A percentile compares a stretch with the other conserved stretches of the same genome.
These are phyloP conservation scores for Macroventuria anomochaeta DNA, from an alignment of 2,329 filamentous ascomycete species.

Conservation along the genomic window DNA sequence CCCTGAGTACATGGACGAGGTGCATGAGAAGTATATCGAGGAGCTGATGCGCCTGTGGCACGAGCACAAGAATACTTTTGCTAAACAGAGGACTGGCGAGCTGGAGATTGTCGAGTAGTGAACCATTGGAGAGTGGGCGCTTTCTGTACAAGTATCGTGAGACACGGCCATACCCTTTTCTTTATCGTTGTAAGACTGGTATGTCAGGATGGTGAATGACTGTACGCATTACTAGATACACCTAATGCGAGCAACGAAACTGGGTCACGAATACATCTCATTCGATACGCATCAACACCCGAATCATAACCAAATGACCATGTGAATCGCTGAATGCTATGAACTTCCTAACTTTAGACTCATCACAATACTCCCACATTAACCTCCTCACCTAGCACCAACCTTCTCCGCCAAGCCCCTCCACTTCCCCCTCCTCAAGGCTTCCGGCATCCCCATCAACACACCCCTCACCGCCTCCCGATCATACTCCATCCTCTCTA, in stretches of 20 bases:
- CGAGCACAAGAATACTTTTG: conserved; percentile 78
- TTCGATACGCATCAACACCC: too few relatives aligned
- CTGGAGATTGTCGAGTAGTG: conserved; percentile 68
- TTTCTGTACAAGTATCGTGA: neutral
- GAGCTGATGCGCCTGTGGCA: conserved; percentile 79
- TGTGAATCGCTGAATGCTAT: too few relatives aligned
- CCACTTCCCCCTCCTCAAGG: conserved; percentile 36
- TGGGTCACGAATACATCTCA: neutral
- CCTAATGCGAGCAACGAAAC: neutral
- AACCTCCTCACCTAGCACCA: conserved; percentile 12
- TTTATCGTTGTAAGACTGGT: neutral
- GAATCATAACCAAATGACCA: too few relatives aligned
- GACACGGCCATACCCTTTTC: conserved; percentile 1
- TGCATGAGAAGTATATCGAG: conserved; percentile 79
- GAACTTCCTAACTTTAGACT: too few relatives aligned
- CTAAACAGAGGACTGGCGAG: conserved; percentile 67
- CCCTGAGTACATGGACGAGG: conserved; percentile 76
- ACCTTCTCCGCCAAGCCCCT: conserved; percentile 33
- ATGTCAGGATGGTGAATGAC: neutral
- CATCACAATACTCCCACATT: too few relatives aligned
- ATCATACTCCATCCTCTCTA: conserved; percentile 40
- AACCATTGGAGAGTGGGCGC: neutral
- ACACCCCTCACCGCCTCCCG: conserved; percentile 28
- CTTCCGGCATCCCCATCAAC: conserved; percentile 29
- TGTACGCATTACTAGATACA: neutral